Percentiles rank a stretch among this genome's conserved stretches.
Conservation (phyloP, 2,329 filamentous ascomycete species). For the Beauveria scarabaeidicola region DNA sequence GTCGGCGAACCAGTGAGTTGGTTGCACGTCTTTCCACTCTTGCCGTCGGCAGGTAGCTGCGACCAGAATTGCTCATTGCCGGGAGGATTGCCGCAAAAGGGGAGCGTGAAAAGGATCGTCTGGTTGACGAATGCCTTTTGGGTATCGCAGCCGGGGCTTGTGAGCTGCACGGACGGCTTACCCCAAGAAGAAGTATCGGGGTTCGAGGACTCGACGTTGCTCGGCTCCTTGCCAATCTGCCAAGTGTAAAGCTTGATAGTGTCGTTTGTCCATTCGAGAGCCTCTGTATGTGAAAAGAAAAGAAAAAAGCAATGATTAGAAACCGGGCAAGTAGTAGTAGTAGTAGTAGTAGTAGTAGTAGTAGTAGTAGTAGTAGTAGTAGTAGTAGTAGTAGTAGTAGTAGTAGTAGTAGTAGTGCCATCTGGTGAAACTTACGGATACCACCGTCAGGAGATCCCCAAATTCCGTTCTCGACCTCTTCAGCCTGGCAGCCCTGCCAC, state of each 20-base stretch:
- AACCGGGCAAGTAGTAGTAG: no score
- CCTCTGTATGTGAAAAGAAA: slow-evolving; percentile 14
- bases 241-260: slow-evolving; percentile 31
- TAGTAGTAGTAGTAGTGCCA: rapidly evolving
- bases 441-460: slow-evolving; percentile 5
- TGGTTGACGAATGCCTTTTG: not conserved
- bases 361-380: no score
- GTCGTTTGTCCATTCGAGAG: slow-evolving; percentile 29
- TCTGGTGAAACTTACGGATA: not conserved
- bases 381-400: no score
- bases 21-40: not conserved
- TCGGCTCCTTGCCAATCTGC: slow-evolving; percentile 19
- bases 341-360: no score
- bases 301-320: no score
- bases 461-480: not conserved
- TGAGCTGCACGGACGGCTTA: slow-evolving; percentile 1
- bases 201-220: slow-evolving; percentile 16
- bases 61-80: slow-evolving; percentile 5
- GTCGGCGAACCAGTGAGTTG: not conserved
- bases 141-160: not conserved
- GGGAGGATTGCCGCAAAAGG: slow-evolving; percentile 3
- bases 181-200: slow-evolving; percentile 9
- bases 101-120: not conserved
- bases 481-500: not conserved
- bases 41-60: not conserved